Base-by-base conservation (phyloP, 495 filamentous ascomycete species). In the Bacidia rubella region DNA sequence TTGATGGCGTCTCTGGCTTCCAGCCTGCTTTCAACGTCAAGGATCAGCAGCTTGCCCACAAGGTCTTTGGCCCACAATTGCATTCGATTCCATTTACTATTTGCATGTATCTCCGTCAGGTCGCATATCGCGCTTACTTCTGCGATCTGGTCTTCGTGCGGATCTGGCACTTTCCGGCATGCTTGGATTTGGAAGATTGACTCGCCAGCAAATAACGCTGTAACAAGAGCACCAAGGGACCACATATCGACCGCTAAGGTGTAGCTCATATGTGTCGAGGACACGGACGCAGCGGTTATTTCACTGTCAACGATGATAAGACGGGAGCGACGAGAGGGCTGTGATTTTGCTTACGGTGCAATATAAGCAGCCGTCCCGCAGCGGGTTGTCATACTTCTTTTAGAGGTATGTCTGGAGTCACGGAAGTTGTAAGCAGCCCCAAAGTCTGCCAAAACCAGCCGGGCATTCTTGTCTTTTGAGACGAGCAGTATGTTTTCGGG, bases 321-420 rank as follows among this genome's bases (percentile, higher is more conserved):
- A n/a, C n/a, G n/a, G n/a, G n/a, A n/a, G n/a, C n/a, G n/a, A n/a
- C n/a, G n/a, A n/a, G n/a, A n/a, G n/a, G n/a, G n/a, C n/a, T n/a
- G n/a, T n/a, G n/a, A n/a, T n/a, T n/a, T n/a, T n/a, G 70, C 85
- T 76, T 63, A 90, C 86, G 86, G 86, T 27, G 86, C 83, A 51
- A 71, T 70, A 55, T 81, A 90, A 35, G 78, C 74, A 0, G 59
- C 41, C 1, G 86, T 90, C 1, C 86, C 86, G 9, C 84, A 70
- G 15, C 69, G 43, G 0, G 81, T 81, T 27, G 67, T 70, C 77
- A 86, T 79, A 12, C 83, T 72, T 15, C 69, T 63, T 2, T 61
- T 58, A 17, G 56, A 2, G 61, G 19, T 3, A 58, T 45, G 22
- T 4, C 26, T 15, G 12, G n/a, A 9, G 2, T 32, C 21, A 20